Percentiles rank a stretch among this genome's conserved stretches.
phyloP scores from a whole-genome alignment of 139 green algal species.

The Chlamydomonas sp. region DNA sequence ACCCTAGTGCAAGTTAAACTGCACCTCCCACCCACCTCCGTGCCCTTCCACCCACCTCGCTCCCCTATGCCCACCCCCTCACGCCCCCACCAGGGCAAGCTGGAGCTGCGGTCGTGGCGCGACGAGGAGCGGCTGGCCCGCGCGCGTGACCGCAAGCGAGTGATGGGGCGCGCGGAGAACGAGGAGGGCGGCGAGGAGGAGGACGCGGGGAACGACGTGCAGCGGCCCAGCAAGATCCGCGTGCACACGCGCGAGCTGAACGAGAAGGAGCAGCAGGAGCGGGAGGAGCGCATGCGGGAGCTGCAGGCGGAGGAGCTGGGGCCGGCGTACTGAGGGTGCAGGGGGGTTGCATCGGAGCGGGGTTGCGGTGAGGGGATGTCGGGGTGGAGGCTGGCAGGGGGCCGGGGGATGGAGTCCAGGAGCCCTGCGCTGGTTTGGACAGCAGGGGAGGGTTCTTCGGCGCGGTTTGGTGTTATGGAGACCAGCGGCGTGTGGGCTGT shows the following conservation, averaged over 20 bases:
- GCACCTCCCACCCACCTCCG: neutral
- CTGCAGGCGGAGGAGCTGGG: neutral
- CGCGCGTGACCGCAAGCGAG: constrained; percentile 33
- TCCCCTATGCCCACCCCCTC: neutral
- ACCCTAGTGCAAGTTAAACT: neutral
- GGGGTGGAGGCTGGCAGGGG: neutral
- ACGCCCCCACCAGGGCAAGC: constrained; percentile 14
- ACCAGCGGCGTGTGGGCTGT: neutral
- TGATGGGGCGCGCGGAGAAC: constrained; percentile 11
- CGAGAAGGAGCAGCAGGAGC: constrained; percentile 25
- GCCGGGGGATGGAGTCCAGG: no score
- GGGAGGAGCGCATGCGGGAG: neutral
- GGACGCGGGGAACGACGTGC: constrained; percentile 24
- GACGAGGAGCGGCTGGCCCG: constrained; percentile 36
- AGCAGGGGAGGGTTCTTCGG: neutral
- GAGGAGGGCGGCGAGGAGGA: constrained; percentile 31
- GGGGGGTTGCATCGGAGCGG: neutral
- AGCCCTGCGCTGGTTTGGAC: no score
- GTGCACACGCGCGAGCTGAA: constrained; percentile 16
- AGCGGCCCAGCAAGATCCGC: constrained; percentile 33
- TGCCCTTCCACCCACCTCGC: neutral
- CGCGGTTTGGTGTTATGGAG: neutral
- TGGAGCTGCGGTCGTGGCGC: constrained; percentile 37
- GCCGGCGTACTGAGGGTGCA: neutral
- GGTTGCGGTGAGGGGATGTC: neutral